phyloP scores from a whole-genome alignment of 1,284 basidiomycete genomes.

The Apiotrichum sp. region DNA sequence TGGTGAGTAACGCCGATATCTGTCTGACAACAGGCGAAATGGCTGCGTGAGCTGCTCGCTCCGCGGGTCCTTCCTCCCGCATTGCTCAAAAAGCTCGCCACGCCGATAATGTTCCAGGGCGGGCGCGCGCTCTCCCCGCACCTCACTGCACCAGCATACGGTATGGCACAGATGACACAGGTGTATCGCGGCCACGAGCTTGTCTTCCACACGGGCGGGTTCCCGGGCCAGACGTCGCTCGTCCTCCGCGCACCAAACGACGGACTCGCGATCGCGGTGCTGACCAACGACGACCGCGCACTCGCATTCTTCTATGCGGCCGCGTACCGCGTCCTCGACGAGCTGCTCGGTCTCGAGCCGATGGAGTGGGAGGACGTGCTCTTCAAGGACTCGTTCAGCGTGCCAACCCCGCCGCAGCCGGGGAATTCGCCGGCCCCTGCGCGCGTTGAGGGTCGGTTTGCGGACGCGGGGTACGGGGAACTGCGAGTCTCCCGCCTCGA shows the following conservation, averaged over 20 bases:
- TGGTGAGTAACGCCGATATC: constrained; percentile 9
- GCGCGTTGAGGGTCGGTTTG: constrained; percentile 5
- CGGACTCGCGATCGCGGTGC: constrained; percentile 14
- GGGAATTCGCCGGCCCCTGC: not conserved
- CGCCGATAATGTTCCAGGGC: not conserved
- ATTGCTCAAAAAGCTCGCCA: constrained; percentile 9
- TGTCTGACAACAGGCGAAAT: constrained; percentile 4
- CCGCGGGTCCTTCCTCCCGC: constrained; percentile 20
- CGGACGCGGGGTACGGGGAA: constrained; percentile 12
- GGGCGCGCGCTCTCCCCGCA: not conserved
- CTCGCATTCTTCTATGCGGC: constrained; percentile 5
- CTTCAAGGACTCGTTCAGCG: not conserved
- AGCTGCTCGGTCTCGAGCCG: constrained; percentile 14
- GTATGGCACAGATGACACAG: constrained; percentile 11
- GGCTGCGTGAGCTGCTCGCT: constrained; percentile 31
- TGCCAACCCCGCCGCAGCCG: not conserved
- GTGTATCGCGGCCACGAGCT: constrained; percentile 16
- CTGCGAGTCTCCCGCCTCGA: constrained; percentile 5
- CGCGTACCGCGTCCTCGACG: constrained; percentile 18
- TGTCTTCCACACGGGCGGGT: constrained; percentile 16
- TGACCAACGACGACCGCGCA: constrained; percentile 18
- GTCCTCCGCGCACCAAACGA: constrained; percentile 15
- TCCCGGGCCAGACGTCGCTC: constrained; percentile 16
- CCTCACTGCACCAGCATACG: constrained; percentile 11
- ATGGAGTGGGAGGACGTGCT: constrained; percentile 11